These are phyloP conservation scores for Chamaecrista fasciculata DNA, from an alignment of 306 rosid species.

Conservation along the genomic window DNA sequence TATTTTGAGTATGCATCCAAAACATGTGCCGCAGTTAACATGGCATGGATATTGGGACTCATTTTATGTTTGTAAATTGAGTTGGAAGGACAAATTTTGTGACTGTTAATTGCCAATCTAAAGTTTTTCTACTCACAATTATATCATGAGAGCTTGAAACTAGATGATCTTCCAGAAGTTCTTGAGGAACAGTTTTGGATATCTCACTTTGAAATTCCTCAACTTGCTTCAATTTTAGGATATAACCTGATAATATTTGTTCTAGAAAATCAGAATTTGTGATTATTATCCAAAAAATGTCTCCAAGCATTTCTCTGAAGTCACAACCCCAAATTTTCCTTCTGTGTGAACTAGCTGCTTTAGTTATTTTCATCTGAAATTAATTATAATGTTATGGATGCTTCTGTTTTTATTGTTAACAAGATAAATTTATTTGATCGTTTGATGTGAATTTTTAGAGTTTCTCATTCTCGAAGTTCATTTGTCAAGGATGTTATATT, in stretches of 20 bases:
- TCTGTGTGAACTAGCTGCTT: neutral
- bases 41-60: neutral
- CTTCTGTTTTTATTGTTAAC: neutral
- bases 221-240: constrained; percentile 3
- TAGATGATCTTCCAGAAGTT: neutral
- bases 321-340: neutral
- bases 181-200: neutral
- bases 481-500: constrained; percentile 16
- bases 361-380: neutral
- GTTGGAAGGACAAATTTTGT: neutral
- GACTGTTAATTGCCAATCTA: neutral
- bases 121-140: neutral
- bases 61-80: neutral
- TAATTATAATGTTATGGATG: too few species aligned
- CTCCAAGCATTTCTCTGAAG: neutral
- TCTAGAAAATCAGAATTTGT: neutral
- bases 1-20: neutral
- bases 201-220: neutral
- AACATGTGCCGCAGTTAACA: neutral
- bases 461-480: constrained; percentile 15
- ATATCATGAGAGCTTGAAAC: constrained; percentile 11
- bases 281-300: neutral
- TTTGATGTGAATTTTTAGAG: constrained; percentile 1
- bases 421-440: neutral
- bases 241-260: constrained; percentile 4